Evolutionary conservation across 805 yeast species (phyloP), one percentile per base, ranked within the genome.

Genomic region (Saccharomyces paradoxus): DNA sequence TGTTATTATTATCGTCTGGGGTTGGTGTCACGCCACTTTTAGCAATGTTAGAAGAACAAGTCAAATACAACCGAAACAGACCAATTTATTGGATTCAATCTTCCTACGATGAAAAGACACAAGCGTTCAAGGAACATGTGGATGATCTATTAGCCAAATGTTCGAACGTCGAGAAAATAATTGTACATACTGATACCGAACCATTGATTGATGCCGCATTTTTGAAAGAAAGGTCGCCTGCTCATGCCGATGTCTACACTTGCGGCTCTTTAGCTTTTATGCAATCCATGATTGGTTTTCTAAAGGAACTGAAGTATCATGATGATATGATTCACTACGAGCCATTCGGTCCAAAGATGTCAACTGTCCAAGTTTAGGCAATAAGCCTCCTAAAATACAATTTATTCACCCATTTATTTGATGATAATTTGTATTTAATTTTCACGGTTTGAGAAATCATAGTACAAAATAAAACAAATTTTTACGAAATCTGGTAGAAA

Each of bases 11-110:
- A 53, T 74, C 81, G 22, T 86, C 83, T 49, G 90, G 89, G 52
- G 81, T 82, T 54, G 89, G 89, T 57, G 79, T 81, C 51, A 85
- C 89, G 5, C 89, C 90, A 32, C 54, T 81, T 31, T 60, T 84
- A 32, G 73, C 87, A 6, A 77, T 83, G 63, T 63, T 76, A 21
- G 80, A 80, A 61, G 53, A 54, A 27, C 71, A 68, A 56, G 58
- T 63, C 13, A 31, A 41, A n/a, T 51, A 48, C 1, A 68, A 67
- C 48, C 61, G 68, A 30, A 46, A 59, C 13, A 67, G 70, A 58
- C 71, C 71, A 48, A 55, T 68, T 17, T 54, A 55, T 48, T 67
- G 71, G 71, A 64, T 68, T 31, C 71, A 68, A 56, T 61, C 71
- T 17, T 57, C 70, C 5, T 58, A 51, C 37, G 61, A 61, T 53